Evolutionary conservation across 2,329 filamentous ascomycete species (phyloP).

Genomic region (Esteya vermicola): DNA sequence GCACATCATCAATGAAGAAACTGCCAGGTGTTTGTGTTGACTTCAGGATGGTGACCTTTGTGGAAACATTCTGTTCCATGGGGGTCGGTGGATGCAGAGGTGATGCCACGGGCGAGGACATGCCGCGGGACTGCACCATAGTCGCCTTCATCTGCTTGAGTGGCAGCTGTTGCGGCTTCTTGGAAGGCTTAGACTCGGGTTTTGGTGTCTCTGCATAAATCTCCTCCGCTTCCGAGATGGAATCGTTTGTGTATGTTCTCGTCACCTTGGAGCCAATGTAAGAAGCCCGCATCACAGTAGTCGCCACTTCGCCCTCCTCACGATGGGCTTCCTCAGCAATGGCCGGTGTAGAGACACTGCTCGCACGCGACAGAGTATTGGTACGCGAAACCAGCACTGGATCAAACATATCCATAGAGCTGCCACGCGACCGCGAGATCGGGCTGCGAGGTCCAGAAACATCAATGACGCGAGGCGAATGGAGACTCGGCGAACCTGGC

Average conservation of each 20-base stretch:
- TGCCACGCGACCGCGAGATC: constrained; percentile 28
- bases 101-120: not conserved
- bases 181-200: too few relatives aligned
- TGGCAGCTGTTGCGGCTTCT: too few relatives aligned
- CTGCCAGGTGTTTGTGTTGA: constrained; percentile 16
- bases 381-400: constrained; percentile 20
- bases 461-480: constrained; percentile 44
- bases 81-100: constrained; percentile 8
- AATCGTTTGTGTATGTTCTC: constrained; percentile 11
- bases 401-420: constrained; percentile 30
- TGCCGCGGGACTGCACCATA: constrained; percentile 2
- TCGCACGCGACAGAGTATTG: constrained; percentile 24
- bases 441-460: constrained; percentile 38
- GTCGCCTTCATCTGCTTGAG: too few relatives aligned
- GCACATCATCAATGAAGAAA: constrained; percentile 20
- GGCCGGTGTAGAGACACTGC: constrained; percentile 24
- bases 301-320: constrained; percentile 11
- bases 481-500: constrained; percentile 32
- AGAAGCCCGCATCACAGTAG: constrained; percentile 1
- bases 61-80: constrained; percentile 8
- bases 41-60: constrained; percentile 21
- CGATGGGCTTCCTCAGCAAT: constrained; percentile 24
- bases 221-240: constrained; percentile 32
- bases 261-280: constrained; percentile 2
- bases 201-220: constrained; percentile 10